Conservation (phyloP, 176 grass and related monocot genomes). For the Paspalum vaginatum region DNA sequence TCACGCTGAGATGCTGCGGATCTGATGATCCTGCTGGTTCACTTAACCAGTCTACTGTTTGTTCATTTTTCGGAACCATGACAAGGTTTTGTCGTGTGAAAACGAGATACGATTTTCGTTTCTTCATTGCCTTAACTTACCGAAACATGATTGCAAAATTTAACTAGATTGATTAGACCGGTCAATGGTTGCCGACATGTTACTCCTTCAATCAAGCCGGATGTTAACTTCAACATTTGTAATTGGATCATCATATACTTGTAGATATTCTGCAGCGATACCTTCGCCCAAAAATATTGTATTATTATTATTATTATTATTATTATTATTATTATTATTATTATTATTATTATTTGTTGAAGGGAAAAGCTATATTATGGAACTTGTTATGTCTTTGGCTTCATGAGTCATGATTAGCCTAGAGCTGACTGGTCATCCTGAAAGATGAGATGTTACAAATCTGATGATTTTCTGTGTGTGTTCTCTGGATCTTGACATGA, state of each 20-base stretch:
- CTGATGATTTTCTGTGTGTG: background rate
- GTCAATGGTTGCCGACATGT: background rate
- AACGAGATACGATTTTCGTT: background rate
- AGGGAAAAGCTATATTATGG: too few species aligned
- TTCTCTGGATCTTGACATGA: background rate
- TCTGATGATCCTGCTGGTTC: background rate
- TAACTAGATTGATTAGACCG: background rate
- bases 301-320: background rate
- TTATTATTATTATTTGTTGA: background rate
- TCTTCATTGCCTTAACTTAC: too few species aligned
- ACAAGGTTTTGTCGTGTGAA: too few species aligned
- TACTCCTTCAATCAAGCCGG: background rate
- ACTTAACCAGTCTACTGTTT: background rate
- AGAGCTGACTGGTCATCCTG: background rate
- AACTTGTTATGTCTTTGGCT: background rate
- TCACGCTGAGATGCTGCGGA: too few species aligned
- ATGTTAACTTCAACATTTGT: background rate
- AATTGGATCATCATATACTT: background rate
- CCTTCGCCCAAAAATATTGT: background rate
- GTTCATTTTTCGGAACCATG: background rate
- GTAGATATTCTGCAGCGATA: background rate
- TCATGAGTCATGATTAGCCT: background rate
- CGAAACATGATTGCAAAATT: background rate
- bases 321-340: background rate
- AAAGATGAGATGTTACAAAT: background rate